Percentiles rank a stretch among this genome's conserved stretches.
These are phyloP conservation scores for Oehlia diaphana DNA, from an alignment of 192 early-diverging fungal genomes.

Conservation along the genomic window DNA sequence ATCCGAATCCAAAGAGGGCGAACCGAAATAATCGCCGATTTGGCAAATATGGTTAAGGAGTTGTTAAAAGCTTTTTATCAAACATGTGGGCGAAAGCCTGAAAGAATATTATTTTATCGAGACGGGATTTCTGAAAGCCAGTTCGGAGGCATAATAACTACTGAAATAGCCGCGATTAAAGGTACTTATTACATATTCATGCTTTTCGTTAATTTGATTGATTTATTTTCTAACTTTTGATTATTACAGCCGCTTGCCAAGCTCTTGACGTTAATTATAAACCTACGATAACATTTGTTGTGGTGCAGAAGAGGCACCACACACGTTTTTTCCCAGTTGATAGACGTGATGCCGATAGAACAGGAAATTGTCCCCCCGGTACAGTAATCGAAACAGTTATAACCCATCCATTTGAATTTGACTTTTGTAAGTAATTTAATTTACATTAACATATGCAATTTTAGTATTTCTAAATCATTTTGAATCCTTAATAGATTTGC, in stretches of 20 bases:
- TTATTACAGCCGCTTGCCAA: constrained; percentile 55
- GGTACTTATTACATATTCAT: too few relatives aligned
- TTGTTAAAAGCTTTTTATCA: constrained; percentile 68
- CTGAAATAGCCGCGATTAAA: too few relatives aligned
- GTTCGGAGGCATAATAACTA: constrained; percentile 59
- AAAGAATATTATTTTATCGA: constrained; percentile 83
- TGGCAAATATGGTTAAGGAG: constrained; percentile 66
- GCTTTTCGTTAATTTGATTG: too few relatives aligned
- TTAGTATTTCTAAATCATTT: too few relatives aligned
- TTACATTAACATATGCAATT: background rate
- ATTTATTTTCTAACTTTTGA: constrained; percentile 28
- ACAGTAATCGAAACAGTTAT: constrained; percentile 75
- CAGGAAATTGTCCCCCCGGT: constrained; percentile 84
- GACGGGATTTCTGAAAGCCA: constrained; percentile 93
- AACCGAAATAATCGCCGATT: constrained; percentile 70
- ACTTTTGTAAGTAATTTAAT: constrained; percentile 66
- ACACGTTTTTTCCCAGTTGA: constrained; percentile 81
- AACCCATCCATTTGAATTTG: constrained; percentile 78
- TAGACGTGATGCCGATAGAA: constrained; percentile 61
- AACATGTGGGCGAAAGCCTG: constrained; percentile 66
- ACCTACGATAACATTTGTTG: constrained; percentile 80
- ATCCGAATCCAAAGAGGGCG: constrained; percentile 67
- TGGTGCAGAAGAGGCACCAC: constrained; percentile 91
- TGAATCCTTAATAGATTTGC: too few relatives aligned
- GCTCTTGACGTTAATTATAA: constrained; percentile 67